Conservation (phyloP, 202 grass and related monocot genomes). For the Saccharum hybrid region DNA sequence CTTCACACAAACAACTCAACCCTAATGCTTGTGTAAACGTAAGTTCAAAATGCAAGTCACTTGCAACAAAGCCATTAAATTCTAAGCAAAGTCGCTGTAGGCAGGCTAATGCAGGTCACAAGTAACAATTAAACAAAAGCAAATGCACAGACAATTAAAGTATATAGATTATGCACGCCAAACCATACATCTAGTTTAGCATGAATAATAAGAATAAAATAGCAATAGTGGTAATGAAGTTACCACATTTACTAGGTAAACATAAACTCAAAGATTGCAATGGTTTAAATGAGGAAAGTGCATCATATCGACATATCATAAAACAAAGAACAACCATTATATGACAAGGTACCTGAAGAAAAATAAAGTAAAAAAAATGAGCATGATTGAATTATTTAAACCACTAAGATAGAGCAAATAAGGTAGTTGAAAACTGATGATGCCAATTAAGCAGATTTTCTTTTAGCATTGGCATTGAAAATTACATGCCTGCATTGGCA, state of each 20-base stretch:
- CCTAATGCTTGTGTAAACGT: neutral
- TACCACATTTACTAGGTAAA: neutral
- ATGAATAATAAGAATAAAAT: neutral
- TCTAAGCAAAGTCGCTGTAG: neutral
- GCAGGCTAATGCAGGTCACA: constrained; percentile 6
- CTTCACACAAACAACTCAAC: constrained; percentile 36
- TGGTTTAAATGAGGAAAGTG: neutral
- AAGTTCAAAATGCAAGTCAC: constrained; percentile 1
- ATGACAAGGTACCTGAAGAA: constrained; percentile 13
- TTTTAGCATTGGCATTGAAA: neutral
- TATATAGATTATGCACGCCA: neutral
- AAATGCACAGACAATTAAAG: constrained; percentile 16
- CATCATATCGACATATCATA: neutral
- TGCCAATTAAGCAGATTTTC: neutral
- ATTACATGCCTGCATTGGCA: neutral
- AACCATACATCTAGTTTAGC: constrained; percentile 13
- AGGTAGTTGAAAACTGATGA: neutral
- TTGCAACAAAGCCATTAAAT: neutral
- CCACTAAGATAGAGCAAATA: neutral
- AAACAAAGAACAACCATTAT: constrained; percentile 18
- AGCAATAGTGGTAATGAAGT: neutral
- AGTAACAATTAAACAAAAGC: neutral
- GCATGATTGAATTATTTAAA: neutral
- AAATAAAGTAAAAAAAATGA: neutral
- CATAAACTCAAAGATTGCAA: constrained; percentile 13